Percentiles rank a stretch among this genome's conserved stretches.
phyloP scores from a whole-genome alignment of 1,284 basidiomycete species.

The Pulchroboletus neoregius region DNA sequence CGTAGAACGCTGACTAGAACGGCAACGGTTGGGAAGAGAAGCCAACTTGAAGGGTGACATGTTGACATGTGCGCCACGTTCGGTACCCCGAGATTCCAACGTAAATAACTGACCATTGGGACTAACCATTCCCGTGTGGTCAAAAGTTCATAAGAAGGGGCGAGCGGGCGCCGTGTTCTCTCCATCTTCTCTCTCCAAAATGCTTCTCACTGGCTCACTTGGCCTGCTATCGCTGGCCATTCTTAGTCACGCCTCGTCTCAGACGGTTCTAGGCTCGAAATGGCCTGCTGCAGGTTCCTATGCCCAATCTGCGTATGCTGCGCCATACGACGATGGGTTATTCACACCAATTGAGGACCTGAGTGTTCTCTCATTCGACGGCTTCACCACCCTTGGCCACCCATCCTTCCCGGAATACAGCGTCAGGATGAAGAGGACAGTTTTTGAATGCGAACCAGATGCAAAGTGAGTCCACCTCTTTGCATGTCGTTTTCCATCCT shows the following conservation, averaged over 20 bases:
- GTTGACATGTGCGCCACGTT: no score
- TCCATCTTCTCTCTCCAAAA: neutral
- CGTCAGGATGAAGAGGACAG: slow-evolving; percentile 46
- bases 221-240: slow-evolving; percentile 7
- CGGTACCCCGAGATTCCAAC: no score
- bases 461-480: slow-evolving; percentile 22
- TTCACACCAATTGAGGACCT: slow-evolving; percentile 29
- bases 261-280: slow-evolving; percentile 9
- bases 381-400: slow-evolving; percentile 46
- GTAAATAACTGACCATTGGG: no score
- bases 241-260: slow-evolving; percentile 7
- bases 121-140: no score
- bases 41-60: no score
- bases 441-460: slow-evolving; percentile 22
- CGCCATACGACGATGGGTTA: slow-evolving; percentile 10
- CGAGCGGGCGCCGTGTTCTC: neutral
- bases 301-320: slow-evolving; percentile 4
- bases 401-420: slow-evolving; percentile 47
- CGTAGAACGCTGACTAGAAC: no score
- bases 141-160: neutral
- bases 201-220: neutral
- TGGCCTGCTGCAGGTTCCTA: neutral
- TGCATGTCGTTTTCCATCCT: neutral
- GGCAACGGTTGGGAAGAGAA: no score
- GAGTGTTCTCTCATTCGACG: slow-evolving; percentile 37